These are phyloP conservation scores for Neonectria coccinea DNA, from an alignment of 2,329 filamentous ascomycete species.

Conservation along the genomic window DNA sequence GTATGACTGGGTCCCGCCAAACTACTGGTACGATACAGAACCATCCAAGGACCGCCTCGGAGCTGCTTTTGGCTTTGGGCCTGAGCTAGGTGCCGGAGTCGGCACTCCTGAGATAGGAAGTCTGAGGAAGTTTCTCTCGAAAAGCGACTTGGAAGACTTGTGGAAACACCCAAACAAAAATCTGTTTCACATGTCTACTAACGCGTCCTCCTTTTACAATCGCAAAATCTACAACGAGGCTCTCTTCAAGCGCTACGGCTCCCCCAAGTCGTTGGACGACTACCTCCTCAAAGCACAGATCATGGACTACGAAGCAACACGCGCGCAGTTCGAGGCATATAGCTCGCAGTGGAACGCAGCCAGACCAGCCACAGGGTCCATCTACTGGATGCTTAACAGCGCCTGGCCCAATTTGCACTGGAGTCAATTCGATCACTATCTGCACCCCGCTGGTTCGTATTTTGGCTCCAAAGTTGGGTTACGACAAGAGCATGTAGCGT, in stretches of 20 bases:
- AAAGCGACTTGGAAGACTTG: no score
- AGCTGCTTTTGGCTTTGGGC: slow-evolving; percentile 72
- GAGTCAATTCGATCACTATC: slow-evolving; percentile 73
- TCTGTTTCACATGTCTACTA: no score
- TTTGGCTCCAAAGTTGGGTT: slow-evolving; percentile 67
- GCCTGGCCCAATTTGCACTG: slow-evolving; percentile 75
- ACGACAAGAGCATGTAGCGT: slow-evolving; percentile 65
- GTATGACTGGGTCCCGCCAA: slow-evolving; percentile 75
- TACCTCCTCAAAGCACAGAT: slow-evolving; percentile 71
- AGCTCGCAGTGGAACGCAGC: slow-evolving; percentile 61
- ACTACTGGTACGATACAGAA: slow-evolving; percentile 69
- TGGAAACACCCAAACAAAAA: no score
- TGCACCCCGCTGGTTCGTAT: slow-evolving; percentile 68
- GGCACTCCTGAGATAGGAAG: slow-evolving; percentile 70
- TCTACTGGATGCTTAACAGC: slow-evolving; percentile 77
- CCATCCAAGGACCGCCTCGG: slow-evolving; percentile 57
- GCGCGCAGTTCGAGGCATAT: slow-evolving; percentile 69
- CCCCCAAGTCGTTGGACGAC: slow-evolving; percentile 63
- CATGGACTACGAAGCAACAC: slow-evolving; percentile 73
- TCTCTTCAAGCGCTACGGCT: slow-evolving; percentile 58
- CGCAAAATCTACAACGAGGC: no score
- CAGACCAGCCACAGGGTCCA: slow-evolving; percentile 67
- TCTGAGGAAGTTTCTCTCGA: slow-evolving; percentile 45
- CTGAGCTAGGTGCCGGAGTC: slow-evolving; percentile 71
- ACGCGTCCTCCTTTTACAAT: no score